Conservation (phyloP, 179 eudicot species). For the Corrigiola litoralis region DNA sequence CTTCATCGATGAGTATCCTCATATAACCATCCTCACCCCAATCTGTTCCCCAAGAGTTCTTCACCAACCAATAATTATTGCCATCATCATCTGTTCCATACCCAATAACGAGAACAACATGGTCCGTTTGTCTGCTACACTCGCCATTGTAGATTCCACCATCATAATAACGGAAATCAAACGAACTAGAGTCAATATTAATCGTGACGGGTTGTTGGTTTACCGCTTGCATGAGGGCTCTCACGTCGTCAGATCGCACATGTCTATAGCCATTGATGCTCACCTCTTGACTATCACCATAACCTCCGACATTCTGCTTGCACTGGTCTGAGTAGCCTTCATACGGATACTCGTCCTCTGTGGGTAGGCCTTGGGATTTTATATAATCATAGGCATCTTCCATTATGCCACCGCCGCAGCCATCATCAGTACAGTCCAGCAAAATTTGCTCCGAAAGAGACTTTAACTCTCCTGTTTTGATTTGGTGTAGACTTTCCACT, state of each 20-base stretch:
- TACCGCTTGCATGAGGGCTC: slow-evolving; percentile 26
- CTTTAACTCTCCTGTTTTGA: slow-evolving; percentile 18
- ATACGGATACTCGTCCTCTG: slow-evolving; percentile 29
- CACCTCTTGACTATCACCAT: neutral
- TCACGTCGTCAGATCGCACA: slow-evolving; percentile 22
- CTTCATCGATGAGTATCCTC: neutral
- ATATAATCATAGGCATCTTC: slow-evolving; percentile 27
- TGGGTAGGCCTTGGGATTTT: slow-evolving; percentile 25
- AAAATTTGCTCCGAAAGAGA: slow-evolving; percentile 37
- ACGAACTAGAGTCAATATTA: slow-evolving; percentile 15
- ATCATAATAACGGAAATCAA: slow-evolving; percentile 19
- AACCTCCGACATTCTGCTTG: neutral
- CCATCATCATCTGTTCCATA: slow-evolving; percentile 21
- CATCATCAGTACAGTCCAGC: slow-evolving; percentile 31
- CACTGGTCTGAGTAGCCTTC: slow-evolving; percentile 17
- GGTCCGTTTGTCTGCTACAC: slow-evolving; percentile 31
- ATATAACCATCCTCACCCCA: slow-evolving; percentile 46
- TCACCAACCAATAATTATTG: slow-evolving; percentile 1
- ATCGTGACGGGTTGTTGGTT: slow-evolving; percentile 31
- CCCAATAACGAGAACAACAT: slow-evolving; percentile 30
- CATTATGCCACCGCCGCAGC: slow-evolving; percentile 28
- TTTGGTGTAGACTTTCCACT: slow-evolving; percentile 26
- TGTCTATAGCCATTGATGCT: slow-evolving; percentile 19
- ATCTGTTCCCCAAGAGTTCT: slow-evolving; percentile 39
- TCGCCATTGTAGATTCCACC: slow-evolving; percentile 21